Conservation (phyloP, 495 filamentous ascomycete genomes). For the Penicillium flavigenum region DNA sequence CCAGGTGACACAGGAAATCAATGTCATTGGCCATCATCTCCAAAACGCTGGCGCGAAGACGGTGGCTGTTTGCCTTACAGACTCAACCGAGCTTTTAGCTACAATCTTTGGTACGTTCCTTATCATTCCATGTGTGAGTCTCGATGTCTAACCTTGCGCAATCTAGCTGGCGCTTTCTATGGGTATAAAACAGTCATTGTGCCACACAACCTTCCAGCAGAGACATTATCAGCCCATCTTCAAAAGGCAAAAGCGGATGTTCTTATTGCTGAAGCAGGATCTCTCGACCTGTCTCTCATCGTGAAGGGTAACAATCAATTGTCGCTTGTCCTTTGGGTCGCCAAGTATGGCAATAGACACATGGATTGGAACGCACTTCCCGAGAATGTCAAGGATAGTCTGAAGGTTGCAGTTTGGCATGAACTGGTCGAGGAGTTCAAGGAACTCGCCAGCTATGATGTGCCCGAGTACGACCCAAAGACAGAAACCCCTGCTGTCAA, state of each 20-base stretch:
- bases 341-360: conserved; percentile 85
- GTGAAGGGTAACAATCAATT: conserved; percentile 65
- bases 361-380: conserved; percentile 89
- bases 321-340: conserved; percentile 86
- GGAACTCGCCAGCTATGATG: conserved; percentile 40
- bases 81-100: conserved; percentile 83
- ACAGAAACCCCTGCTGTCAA: conserved; percentile 53
- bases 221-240: conserved; percentile 66
- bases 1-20: conserved; percentile 80
- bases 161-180: conserved; percentile 74
- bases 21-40: conserved; percentile 77
- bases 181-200: conserved; percentile 75
- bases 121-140: too few relatives aligned
- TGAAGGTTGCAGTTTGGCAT: conserved; percentile 84
- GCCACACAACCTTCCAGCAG: conserved; percentile 72
- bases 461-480: conserved; percentile 52
- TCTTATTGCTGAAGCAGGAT: conserved; percentile 82
- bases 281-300: conserved; percentile 74
- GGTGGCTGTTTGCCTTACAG: conserved; percentile 88
- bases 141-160: conserved; percentile 12
- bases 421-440: conserved; percentile 70
- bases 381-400: conserved; percentile 63
- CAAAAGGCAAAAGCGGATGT: conserved; percentile 70
- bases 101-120: conserved; percentile 59
- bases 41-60: conserved; percentile 64